Evolutionary conservation across 225 moss, liverwort and hornwort species (phyloP).

Genomic region (Physcomitrium patens): DNA sequence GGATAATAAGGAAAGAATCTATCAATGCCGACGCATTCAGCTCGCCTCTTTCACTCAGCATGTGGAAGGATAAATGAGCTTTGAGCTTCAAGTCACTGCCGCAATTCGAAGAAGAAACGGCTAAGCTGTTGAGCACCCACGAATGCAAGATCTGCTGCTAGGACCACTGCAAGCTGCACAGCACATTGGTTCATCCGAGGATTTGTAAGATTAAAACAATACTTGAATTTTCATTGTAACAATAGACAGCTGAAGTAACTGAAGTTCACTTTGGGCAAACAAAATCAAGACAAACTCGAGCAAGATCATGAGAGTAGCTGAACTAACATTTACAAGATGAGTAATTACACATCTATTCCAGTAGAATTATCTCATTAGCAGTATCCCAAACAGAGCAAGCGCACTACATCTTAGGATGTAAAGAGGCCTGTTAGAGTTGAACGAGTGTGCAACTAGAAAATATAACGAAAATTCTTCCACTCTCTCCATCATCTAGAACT

Average conservation of each 20-base stretch:
- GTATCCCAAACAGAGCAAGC: not conserved
- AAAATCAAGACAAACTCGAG: slow-evolving; percentile 1
- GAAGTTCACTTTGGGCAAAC: not conserved
- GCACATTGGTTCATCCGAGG: slow-evolving; percentile 12
- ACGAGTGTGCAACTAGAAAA: slow-evolving; percentile 4
- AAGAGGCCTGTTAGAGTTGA: not conserved
- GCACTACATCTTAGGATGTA: not conserved
- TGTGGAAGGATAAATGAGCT: slow-evolving; percentile 9
- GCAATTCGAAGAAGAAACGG: slow-evolving; percentile 54
- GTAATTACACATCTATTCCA: not conserved
- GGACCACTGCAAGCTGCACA: slow-evolving; percentile 76
- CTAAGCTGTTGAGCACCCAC: slow-evolving; percentile 84
- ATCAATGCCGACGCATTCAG: slow-evolving; percentile 15
- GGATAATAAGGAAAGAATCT: not conserved
- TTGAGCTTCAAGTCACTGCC: slow-evolving; percentile 33
- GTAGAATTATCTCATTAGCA: slow-evolving; percentile 1
- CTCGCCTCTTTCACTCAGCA: slow-evolving; percentile 17
- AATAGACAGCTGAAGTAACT: not conserved
- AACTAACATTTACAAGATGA: not conserved
- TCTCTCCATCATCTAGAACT: slow-evolving; percentile 1
- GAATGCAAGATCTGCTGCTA: slow-evolving; percentile 75
- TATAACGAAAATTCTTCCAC: slow-evolving; percentile 17
- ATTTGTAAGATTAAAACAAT: slow-evolving; percentile 26
- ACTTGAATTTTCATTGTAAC: not conserved
- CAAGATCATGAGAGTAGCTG: not conserved